Conservation (phyloP, 495 filamentous ascomycete species). For the Sporormia fimetaria region DNA sequence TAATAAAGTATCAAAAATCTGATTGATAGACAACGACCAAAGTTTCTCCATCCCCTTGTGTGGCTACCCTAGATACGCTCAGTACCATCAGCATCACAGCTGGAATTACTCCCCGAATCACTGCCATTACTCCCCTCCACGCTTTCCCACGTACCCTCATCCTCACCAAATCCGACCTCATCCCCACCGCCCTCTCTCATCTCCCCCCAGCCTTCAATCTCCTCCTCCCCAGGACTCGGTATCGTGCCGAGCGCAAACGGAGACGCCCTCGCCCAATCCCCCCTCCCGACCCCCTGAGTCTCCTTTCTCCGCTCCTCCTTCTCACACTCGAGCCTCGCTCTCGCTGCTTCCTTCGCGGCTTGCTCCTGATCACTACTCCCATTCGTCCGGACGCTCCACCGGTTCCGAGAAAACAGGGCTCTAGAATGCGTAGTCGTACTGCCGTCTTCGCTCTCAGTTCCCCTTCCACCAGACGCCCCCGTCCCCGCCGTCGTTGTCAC, state of each 20-base stretch:
- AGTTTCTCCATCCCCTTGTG: not conserved
- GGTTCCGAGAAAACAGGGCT: not conserved
- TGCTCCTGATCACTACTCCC: constrained; percentile 4
- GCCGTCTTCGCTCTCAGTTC: no score
- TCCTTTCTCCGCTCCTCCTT: constrained; percentile 19
- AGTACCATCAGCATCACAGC: no score
- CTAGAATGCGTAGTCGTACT: no score
- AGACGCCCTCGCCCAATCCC: not conserved
- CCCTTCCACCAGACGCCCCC: no score
- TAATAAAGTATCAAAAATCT: not conserved
- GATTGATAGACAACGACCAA: not conserved
- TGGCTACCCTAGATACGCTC: no score
- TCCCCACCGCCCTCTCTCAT: not conserved
- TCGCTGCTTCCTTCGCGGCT: constrained; percentile 8
- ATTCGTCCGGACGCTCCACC: not conserved
- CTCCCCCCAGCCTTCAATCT: not conserved
- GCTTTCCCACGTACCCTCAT: not conserved
- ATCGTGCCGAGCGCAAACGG: not conserved
- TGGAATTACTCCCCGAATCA: not conserved
- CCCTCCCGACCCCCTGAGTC: not conserved
- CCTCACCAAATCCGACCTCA: not conserved
- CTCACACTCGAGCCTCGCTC: constrained; percentile 15
- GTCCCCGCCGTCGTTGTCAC: not conserved
- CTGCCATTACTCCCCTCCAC: not conserved
- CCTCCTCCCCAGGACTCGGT: not conserved